Evolutionary conservation across 148 eudicot genomes (phyloP).

Genomic region (Chenopodium suecicum): DNA sequence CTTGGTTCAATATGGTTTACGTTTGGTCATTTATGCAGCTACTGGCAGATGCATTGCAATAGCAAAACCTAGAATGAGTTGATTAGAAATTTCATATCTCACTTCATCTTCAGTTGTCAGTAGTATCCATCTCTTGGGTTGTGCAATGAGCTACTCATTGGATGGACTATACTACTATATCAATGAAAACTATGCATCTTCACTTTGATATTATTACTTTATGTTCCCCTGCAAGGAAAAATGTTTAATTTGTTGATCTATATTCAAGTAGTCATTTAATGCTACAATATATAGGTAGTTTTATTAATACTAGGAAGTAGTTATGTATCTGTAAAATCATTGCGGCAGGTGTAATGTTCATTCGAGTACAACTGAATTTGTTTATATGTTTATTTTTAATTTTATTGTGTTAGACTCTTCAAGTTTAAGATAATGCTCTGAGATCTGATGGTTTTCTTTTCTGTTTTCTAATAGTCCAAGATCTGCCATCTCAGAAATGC

Average conservation of each 20-base stretch:
- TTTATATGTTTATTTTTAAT: background rate
- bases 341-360: background rate
- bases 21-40: background rate
- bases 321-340: background rate
- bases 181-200: background rate
- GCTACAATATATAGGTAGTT: background rate
- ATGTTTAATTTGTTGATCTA: too few species aligned
- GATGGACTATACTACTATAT: background rate
- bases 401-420: background rate
- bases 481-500: slow-evolving; percentile 71
- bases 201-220: too few species aligned
- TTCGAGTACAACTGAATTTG: too few species aligned
- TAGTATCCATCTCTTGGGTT: background rate
- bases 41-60: background rate
- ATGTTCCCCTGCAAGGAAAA: too few species aligned
- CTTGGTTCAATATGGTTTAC: background rate
- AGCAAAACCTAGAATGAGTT: background rate
- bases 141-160: background rate
- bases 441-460: slow-evolving; percentile 13
- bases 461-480: slow-evolving; percentile 55
- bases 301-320: background rate
- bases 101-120: background rate
- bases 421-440: background rate
- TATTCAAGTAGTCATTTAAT: too few species aligned
- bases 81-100: background rate